These are phyloP conservation scores for Plasmodium billcollinsi DNA, from an alignment of 169 alveolate species.

Conservation along the genomic window DNA sequence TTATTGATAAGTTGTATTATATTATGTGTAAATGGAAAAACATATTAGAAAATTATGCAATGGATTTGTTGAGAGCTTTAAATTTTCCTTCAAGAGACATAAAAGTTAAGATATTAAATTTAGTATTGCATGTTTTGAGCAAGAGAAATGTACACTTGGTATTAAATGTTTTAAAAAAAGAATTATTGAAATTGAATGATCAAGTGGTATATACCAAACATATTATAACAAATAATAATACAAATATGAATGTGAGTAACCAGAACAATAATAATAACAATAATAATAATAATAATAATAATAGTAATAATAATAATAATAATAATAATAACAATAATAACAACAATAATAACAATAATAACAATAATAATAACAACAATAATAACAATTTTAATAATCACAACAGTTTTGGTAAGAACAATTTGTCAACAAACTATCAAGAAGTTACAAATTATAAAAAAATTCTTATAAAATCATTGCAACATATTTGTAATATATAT, in stretches of 20 bases:
- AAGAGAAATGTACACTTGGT: constrained; percentile 79
- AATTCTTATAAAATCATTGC: constrained; percentile 80
- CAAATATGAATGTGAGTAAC: not conserved
- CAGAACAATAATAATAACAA: not conserved
- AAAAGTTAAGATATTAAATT: constrained; percentile 87
- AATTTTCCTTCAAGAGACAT: constrained; percentile 87
- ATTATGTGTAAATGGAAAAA: constrained; percentile 83
- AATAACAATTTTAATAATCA: not conserved
- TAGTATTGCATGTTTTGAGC: constrained; percentile 79
- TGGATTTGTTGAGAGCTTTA: constrained; percentile 90
- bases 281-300: not conserved
- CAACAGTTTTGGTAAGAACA: not conserved
- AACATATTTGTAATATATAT: constrained; percentile 81
- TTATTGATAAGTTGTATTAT: constrained; percentile 75
- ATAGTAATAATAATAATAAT: not conserved
- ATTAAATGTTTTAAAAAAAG: constrained; percentile 79
- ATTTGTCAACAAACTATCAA: constrained; percentile 68
- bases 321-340: not conserved
- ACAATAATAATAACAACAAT: not conserved
- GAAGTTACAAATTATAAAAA: constrained; percentile 78
- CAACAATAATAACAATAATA: not conserved
- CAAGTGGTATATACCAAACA: constrained; percentile 37
- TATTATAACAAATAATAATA: not conserved
- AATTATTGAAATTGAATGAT: constrained; percentile 71
- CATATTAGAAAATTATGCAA: constrained; percentile 89